These are phyloP conservation scores for Cicer chorassanicum DNA, from an alignment of 306 rosid genomes.

Conservation along the genomic window DNA sequence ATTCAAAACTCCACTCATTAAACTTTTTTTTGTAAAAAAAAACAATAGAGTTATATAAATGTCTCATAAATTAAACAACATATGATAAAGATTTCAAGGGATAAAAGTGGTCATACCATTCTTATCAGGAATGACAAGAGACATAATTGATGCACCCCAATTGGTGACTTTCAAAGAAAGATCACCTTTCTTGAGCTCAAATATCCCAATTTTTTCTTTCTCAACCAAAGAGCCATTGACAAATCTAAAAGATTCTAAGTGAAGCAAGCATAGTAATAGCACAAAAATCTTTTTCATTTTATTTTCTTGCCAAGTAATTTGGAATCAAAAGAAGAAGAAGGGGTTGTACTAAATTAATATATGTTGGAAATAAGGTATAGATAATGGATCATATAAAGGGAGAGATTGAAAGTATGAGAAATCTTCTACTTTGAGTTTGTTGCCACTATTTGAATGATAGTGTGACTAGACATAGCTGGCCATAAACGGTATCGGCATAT, in stretches of 20 bases:
- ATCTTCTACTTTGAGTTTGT: constrained; percentile 6
- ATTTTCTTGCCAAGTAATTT: constrained; percentile 3
- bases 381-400: constrained; percentile 2
- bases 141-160: constrained; percentile 56
- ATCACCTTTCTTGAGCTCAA: constrained; percentile 55
- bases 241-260: constrained; percentile 38
- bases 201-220: constrained; percentile 37
- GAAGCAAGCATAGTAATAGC: constrained; percentile 32
- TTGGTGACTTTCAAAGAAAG: constrained; percentile 53
- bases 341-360: background rate
- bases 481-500: background rate
- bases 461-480: constrained; percentile 31
- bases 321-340: background rate
- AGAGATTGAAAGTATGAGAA: background rate
- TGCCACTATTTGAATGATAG: constrained; percentile 7
- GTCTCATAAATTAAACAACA: background rate
- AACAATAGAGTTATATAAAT: no score
- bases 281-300: constrained; percentile 47
- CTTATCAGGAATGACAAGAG: constrained; percentile 52
- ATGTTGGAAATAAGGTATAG: background rate
- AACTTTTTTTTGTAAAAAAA: no score
- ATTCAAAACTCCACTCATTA: no score
- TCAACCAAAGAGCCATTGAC: constrained; percentile 32
- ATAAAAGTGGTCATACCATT: constrained; percentile 34
- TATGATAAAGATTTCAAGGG: background rate